These are phyloP conservation scores for Alternaria incomplexa DNA, from an alignment of 2,329 filamentous ascomycete species.

Conservation along the genomic window DNA sequence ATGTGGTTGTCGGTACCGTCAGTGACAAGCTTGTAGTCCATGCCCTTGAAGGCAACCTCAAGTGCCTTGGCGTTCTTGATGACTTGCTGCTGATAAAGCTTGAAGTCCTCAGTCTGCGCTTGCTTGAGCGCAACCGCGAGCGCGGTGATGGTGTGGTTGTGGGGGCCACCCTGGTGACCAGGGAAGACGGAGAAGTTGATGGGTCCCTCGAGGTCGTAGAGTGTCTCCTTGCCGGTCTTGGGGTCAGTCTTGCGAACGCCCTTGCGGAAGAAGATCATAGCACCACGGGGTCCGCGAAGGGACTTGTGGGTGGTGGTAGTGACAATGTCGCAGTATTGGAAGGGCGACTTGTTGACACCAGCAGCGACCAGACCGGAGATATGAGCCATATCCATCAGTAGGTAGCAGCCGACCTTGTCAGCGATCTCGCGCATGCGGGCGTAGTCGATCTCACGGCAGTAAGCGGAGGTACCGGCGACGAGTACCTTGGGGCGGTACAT, in stretches of 20 bases:
- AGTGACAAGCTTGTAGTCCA: constrained; percentile 88
- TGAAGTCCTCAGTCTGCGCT: constrained; percentile 87
- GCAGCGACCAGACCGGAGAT: constrained; percentile 94
- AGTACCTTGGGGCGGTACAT: constrained; percentile 96
- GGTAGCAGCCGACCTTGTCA: constrained; percentile 89
- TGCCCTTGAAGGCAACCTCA: constrained; percentile 67
- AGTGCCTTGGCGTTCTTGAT: constrained; percentile 90
- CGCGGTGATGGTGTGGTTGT: constrained; percentile 99
- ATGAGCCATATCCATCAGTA: constrained; percentile 96
- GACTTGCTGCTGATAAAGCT: constrained; percentile 88
- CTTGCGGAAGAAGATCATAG: constrained; percentile 98
- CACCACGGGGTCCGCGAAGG: constrained; percentile 89
- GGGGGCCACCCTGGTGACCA: constrained; percentile 95
- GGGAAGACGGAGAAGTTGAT: constrained; percentile 99
- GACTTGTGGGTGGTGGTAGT: constrained; percentile 99
- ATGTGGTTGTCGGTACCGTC: constrained; percentile 98
- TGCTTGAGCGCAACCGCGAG: constrained; percentile 94
- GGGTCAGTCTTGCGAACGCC: constrained; percentile 82
- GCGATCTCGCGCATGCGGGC: constrained; percentile 87
- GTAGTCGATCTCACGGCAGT: constrained; percentile 96
- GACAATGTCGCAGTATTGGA: constrained; percentile 88
- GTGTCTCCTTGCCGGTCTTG: constrained; percentile 83
- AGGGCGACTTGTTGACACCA: constrained; percentile 88
- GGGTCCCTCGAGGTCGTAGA: constrained; percentile 89
- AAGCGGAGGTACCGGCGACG: constrained; percentile 92